These are phyloP conservation scores for Chaetomium olivaceum DNA, from an alignment of 2,329 filamentous ascomycete genomes.

Conservation along the genomic window DNA sequence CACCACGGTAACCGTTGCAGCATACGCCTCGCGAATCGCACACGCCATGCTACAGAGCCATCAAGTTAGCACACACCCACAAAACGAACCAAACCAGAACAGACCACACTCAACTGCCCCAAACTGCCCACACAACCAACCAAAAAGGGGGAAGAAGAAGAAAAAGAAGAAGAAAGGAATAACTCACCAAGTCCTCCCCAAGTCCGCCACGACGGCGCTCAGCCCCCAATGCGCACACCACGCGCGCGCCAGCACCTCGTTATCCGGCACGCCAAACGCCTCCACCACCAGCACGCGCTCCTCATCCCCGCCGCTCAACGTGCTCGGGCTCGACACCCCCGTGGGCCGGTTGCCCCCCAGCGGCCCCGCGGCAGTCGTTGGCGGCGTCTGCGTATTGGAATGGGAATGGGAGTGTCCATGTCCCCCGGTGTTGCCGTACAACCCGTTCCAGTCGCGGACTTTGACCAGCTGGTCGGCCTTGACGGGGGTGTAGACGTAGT, in stretches of 20 bases:
- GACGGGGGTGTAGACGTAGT: constrained; percentile 63
- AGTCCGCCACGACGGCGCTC: constrained; percentile 68
- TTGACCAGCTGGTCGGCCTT: constrained; percentile 65
- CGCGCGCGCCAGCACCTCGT: constrained; percentile 73
- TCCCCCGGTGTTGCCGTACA: constrained; percentile 7
- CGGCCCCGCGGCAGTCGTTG: not conserved
- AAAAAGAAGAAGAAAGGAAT: constrained; percentile 10
- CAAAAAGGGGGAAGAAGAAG: not conserved
- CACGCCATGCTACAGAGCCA: constrained; percentile 61
- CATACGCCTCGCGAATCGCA: constrained; percentile 73
- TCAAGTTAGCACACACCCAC: not conserved
- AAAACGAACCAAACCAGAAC: not conserved
- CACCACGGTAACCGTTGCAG: constrained; percentile 70
- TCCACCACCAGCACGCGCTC: constrained; percentile 71
- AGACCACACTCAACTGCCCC: too few species aligned
- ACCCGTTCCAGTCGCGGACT: constrained; percentile 62
- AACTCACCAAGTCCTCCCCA: constrained; percentile 65
- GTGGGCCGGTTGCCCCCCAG: not conserved
- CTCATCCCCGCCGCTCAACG: constrained; percentile 44
- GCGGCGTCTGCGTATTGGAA: constrained; percentile 18
- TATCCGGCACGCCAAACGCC: constrained; percentile 71
- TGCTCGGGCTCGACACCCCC: constrained; percentile 27
- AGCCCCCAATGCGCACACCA: constrained; percentile 78
- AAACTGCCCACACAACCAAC: not conserved
- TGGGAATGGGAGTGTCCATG: not conserved